phyloP scores from a whole-genome alignment of 2,329 filamentous ascomycete genomes.

The Immersiporthe knoxdaviesiana region DNA sequence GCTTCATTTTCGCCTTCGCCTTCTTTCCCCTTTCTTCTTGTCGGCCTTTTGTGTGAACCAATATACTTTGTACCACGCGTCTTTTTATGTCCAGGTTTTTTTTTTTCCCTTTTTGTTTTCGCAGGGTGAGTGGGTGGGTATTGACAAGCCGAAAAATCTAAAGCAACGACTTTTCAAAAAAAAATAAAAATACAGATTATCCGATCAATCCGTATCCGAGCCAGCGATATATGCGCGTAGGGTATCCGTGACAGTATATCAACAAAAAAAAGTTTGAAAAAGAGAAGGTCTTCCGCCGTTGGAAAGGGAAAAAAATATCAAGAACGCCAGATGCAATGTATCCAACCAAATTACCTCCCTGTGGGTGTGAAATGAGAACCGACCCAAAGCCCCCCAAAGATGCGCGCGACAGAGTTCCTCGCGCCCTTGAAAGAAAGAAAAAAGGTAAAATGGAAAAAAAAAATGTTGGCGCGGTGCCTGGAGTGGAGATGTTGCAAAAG shows the following conservation, averaged over 20 bases:
- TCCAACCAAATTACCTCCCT: slow-evolving; percentile 14
- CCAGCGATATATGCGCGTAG: slow-evolving; percentile 22
- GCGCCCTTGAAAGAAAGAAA: not conserved
- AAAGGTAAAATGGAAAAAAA: slow-evolving; percentile 3
- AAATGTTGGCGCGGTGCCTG: not conserved
- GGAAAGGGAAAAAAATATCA: not conserved
- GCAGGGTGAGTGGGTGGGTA: not conserved
- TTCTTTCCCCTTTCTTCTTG: not conserved
- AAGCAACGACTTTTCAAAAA: not conserved
- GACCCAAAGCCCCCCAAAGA: not conserved
- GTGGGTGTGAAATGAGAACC: slow-evolving; percentile 4
- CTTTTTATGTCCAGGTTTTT: not conserved
- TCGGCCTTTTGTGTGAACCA: not conserved
- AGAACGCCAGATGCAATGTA: slow-evolving; percentile 23
- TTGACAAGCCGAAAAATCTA: slow-evolving; percentile 1
- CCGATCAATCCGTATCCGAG: slow-evolving; percentile 13
- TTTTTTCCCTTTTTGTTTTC: no score
- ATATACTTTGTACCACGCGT: not conserved
- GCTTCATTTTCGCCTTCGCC: not conserved
- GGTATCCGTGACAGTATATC: slow-evolving; percentile 29
- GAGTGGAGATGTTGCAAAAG: slow-evolving; percentile 6
- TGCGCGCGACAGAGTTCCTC: not conserved
- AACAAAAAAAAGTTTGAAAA: slow-evolving; percentile 27
- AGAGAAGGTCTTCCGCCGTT: slow-evolving; percentile 6
- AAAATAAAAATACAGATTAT: not conserved